Conservation (phyloP, 306 rosid genomes). For the Sphenostylis stenocarpa region DNA sequence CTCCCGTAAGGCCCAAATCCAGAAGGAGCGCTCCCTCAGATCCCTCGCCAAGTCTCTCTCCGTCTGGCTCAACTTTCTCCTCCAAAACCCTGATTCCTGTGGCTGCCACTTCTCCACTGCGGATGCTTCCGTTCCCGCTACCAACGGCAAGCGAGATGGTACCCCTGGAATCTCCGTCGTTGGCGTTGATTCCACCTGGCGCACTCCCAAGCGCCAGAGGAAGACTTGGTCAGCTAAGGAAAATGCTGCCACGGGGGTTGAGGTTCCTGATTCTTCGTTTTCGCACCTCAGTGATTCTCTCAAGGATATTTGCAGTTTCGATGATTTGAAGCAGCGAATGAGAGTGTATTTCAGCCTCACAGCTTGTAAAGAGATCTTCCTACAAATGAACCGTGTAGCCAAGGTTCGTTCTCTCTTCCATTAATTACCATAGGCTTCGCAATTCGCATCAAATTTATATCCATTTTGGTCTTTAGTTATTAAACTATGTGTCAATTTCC, state of each 20-base stretch:
- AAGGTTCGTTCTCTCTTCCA: slow-evolving; percentile 58
- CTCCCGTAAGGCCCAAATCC: slow-evolving; percentile 56
- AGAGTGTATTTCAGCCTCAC: slow-evolving; percentile 58
- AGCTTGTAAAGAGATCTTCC: slow-evolving; percentile 62
- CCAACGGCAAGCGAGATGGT: slow-evolving; percentile 68
- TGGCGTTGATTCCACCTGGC: slow-evolving; percentile 66
- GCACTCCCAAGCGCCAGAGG: slow-evolving; percentile 79
- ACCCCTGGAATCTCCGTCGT: slow-evolving; percentile 45
- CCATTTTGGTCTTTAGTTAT: neutral
- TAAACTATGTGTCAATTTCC: neutral
- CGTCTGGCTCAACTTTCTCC: slow-evolving; percentile 89
- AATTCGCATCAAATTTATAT: neutral
- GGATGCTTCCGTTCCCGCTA: slow-evolving; percentile 14
- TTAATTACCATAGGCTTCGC: neutral
- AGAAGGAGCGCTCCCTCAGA: slow-evolving; percentile 66
- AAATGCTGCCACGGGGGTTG: neutral
- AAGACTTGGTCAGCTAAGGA: slow-evolving; percentile 42
- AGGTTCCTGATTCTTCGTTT: slow-evolving; percentile 49
- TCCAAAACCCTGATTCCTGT: slow-evolving; percentile 70
- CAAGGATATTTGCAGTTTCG: slow-evolving; percentile 78
- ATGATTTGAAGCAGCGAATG: slow-evolving; percentile 81
- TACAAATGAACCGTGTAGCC: slow-evolving; percentile 61
- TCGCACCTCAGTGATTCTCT: slow-evolving; percentile 51
- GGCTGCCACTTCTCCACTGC: slow-evolving; percentile 54
- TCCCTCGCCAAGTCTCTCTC: slow-evolving; percentile 79